Percentiles rank a stretch among this genome's conserved stretches.
Evolutionary conservation across 345 rosid species (phyloP).

Genomic region (Populus alba): DNA sequence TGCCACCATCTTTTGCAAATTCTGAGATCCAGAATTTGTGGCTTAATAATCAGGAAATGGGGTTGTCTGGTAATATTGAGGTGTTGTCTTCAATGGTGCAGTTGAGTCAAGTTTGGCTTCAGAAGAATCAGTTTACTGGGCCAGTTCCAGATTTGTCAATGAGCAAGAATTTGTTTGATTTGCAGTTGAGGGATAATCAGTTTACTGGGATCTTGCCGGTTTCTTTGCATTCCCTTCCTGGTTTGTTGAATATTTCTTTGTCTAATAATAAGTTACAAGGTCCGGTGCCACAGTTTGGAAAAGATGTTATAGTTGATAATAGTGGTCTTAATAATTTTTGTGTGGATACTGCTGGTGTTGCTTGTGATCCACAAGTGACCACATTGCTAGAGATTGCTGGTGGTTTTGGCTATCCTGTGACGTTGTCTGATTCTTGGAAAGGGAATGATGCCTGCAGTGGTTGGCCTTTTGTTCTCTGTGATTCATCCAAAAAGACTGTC

Average conservation of each 20-base stretch:
- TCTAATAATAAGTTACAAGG: slow-evolving; percentile 76
- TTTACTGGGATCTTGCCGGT: slow-evolving; percentile 64
- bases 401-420: slow-evolving; percentile 58
- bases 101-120: slow-evolving; percentile 64
- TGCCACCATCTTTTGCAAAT: slow-evolving; percentile 54
- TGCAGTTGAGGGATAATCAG: slow-evolving; percentile 70
- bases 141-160: slow-evolving; percentile 72
- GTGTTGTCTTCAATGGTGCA: slow-evolving; percentile 58
- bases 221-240: slow-evolving; percentile 35
- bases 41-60: slow-evolving; percentile 59
- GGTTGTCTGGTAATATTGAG: slow-evolving; percentile 55
- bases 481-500: slow-evolving; percentile 32
- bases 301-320: slow-evolving; percentile 17
- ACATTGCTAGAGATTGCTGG: slow-evolving; percentile 57
- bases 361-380: slow-evolving; percentile 60
- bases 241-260: slow-evolving; percentile 44
- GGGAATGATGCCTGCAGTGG: slow-evolving; percentile 65
- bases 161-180: slow-evolving; percentile 47
- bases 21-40: slow-evolving; percentile 54
- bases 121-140: slow-evolving; percentile 65
- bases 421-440: slow-evolving; percentile 61
- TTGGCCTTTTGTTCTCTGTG: slow-evolving; percentile 60
- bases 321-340: slow-evolving; percentile 51
- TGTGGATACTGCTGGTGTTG: slow-evolving; percentile 22
- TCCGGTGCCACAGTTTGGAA: slow-evolving; percentile 45